phyloP scores from a whole-genome alignment of 2,329 filamentous ascomycete genomes.

The Aurifilum marmelostoma region DNA sequence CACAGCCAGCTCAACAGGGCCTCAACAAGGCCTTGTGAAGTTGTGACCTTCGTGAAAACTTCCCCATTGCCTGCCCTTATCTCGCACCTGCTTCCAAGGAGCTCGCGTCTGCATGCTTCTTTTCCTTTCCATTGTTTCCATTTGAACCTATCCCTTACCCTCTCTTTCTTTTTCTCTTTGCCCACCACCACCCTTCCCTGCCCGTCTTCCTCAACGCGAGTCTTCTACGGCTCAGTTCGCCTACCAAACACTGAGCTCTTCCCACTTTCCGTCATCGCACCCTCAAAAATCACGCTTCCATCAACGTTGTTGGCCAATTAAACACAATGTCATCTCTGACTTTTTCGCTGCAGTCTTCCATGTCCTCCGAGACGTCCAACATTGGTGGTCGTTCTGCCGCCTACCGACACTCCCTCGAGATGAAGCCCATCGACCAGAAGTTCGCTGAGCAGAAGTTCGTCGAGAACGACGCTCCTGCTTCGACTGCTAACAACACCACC shows the following conservation, averaged over 20 bases:
- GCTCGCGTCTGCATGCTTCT: neutral
- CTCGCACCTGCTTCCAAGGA: conserved; percentile 12
- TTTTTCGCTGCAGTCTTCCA: conserved; percentile 39
- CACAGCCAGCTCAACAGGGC: neutral
- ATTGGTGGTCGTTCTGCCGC: conserved; percentile 53
- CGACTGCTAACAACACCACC: conserved; percentile 47
- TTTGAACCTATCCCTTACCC: neutral
- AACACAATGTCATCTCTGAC: conserved; percentile 44
- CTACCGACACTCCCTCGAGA: conserved; percentile 62
- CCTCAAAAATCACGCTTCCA: conserved; percentile 59
- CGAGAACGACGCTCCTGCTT: conserved; percentile 50
- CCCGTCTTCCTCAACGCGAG: conserved; percentile 45
- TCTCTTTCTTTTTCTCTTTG: conserved; percentile 8
- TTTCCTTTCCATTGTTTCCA: neutral
- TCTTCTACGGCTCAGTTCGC: conserved; percentile 71
- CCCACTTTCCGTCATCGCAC: conserved; percentile 71
- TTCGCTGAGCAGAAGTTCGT: conserved; percentile 40
- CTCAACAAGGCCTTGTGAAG: neutral
- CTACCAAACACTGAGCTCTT: conserved; percentile 74
- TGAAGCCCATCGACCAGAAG: conserved; percentile 48
- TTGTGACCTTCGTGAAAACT: conserved; percentile 12
- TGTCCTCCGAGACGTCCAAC: conserved; percentile 48
- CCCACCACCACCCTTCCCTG: neutral
- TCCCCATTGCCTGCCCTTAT: conserved; percentile 2
- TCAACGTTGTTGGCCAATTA: conserved; percentile 44